phyloP scores from a whole-genome alignment of 495 filamentous ascomycete species.

The Xylaria venustula region DNA sequence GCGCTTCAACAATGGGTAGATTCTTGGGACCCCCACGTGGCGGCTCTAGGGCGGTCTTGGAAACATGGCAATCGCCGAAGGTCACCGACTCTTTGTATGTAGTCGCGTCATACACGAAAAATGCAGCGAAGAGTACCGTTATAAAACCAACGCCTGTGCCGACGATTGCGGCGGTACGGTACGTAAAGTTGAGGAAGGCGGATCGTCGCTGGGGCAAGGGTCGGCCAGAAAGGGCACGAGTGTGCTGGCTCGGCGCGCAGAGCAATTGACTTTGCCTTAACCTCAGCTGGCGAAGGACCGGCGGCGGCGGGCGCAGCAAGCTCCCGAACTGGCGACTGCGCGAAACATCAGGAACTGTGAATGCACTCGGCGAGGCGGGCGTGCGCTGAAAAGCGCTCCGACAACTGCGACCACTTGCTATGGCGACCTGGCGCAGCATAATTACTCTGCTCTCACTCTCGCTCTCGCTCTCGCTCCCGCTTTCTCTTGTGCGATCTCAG shows the following conservation, averaged over 20 bases:
- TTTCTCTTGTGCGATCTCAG: neutral
- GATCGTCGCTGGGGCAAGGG: constrained; percentile 48
- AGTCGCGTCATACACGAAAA: constrained; percentile 93
- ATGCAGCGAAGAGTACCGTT: constrained; percentile 60
- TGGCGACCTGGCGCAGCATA: constrained; percentile 12
- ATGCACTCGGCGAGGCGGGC: neutral
- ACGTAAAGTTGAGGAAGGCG: constrained; percentile 46
- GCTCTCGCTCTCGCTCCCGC: neutral
- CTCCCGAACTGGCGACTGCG: constrained; percentile 16
- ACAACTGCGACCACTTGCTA: neutral
- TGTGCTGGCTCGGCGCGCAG: constrained; percentile 13
- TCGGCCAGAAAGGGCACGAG: constrained; percentile 44
- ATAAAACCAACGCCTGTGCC: constrained; percentile 48
- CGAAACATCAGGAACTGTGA: neutral
- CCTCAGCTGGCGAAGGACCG: neutral
- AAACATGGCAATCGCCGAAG: constrained; percentile 73
- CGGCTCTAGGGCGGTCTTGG: constrained; percentile 77
- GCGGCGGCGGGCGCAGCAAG: constrained; percentile 17
- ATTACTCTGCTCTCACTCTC: neutral
- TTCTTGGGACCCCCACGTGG: constrained; percentile 92
- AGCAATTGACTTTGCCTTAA: constrained; percentile 15
- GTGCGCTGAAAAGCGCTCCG: neutral
- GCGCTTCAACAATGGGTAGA: constrained; percentile 81
- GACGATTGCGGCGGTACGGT: constrained; percentile 49
- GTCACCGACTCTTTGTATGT: constrained; percentile 71